Evolutionary conservation across 2,329 filamentous ascomycete species (phyloP).

Genomic region (Diaporthe longicolla): DNA sequence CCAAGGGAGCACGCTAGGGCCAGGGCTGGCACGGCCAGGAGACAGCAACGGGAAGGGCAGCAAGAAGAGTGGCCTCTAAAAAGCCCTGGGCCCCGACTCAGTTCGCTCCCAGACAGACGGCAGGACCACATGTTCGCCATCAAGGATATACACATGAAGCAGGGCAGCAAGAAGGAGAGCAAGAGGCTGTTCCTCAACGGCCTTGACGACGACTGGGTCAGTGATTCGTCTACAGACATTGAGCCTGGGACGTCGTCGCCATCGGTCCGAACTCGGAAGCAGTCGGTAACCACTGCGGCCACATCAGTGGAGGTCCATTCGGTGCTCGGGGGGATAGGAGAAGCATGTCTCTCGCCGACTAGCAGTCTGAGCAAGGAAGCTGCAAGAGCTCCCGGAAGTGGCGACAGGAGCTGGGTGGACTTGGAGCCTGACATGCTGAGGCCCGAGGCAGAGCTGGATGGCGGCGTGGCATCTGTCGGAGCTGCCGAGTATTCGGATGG

Average conservation of each 20-base stretch:
- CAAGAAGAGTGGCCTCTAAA: constrained; percentile 33
- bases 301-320: constrained; percentile 53
- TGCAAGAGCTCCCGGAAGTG: constrained; percentile 31
- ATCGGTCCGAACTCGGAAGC: constrained; percentile 52
- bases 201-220: constrained; percentile 45
- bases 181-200: constrained; percentile 36
- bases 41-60: constrained; percentile 1
- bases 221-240: constrained; percentile 51
- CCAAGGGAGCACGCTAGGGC: constrained; percentile 28
- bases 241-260: constrained; percentile 47
- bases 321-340: constrained; percentile 39
- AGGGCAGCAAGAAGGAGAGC: constrained; percentile 16
- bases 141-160: constrained; percentile 25
- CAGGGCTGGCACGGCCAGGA: constrained; percentile 27
- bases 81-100: constrained; percentile 8
- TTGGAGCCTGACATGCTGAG: constrained; percentile 44
- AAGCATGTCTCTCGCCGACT: constrained; percentile 48
- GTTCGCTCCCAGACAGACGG: constrained; percentile 11
- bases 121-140: constrained; percentile 18
- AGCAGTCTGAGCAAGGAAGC: constrained; percentile 43
- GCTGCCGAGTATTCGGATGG: constrained; percentile 21
- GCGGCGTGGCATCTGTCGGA: not conserved
- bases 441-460: not conserved
- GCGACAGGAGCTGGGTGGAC: constrained; percentile 47
- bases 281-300: constrained; percentile 54